Conservation (phyloP, 1,284 basidiomycete species). For the Irpex rosettiformis region DNA sequence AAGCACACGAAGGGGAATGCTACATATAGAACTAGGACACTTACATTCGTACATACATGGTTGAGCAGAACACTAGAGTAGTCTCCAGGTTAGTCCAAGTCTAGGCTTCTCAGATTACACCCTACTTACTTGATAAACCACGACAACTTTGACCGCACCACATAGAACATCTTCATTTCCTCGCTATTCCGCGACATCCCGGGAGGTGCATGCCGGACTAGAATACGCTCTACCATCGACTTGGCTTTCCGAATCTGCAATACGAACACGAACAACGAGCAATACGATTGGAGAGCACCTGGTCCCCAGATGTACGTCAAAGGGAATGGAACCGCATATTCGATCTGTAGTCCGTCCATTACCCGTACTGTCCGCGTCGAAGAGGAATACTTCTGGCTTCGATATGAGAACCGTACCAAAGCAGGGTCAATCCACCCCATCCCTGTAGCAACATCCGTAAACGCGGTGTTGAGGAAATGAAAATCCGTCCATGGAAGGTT, state of each 20-base stretch:
- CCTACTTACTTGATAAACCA: conserved; percentile 81
- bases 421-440: conserved; percentile 64
- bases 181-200: conserved; percentile 24
- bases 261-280: conserved; percentile 73
- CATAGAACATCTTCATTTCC: conserved; percentile 65
- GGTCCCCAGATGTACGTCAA: conserved; percentile 76
- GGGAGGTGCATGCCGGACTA: conserved; percentile 48
- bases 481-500: conserved; percentile 76
- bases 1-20: background rate
- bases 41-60: conserved; percentile 72
- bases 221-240: conserved; percentile 61
- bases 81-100: background rate
- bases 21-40: conserved; percentile 19
- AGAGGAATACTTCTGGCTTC: conserved; percentile 40
- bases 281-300: conserved; percentile 55
- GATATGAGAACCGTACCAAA: conserved; percentile 71
- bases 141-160: conserved; percentile 67
- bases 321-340: conserved; percentile 81
- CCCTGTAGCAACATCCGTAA: conserved; percentile 58
- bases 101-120: background rate
- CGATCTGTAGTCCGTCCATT: conserved; percentile 64
- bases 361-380: conserved; percentile 52
- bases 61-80: conserved; percentile 59
- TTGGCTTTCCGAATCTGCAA: conserved; percentile 76
- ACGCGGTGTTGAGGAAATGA: conserved; percentile 78